phyloP scores from a whole-genome alignment of 1,139 yeast species.

The Taphrina deformans region DNA sequence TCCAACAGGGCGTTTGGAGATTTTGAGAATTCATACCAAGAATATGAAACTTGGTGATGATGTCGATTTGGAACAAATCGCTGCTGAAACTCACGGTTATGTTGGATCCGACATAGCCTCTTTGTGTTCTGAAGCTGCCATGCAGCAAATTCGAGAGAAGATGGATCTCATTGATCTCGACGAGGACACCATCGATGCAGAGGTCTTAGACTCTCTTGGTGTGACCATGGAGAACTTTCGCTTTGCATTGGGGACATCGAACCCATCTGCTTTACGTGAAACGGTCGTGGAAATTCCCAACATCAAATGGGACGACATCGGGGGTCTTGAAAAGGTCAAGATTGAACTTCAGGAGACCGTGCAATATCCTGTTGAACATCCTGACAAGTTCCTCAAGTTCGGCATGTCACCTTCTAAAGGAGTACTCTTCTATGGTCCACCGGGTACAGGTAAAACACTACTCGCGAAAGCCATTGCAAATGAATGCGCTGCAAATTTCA shows the following conservation, averaged over 20 bases:
- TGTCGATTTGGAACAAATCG: constrained; percentile 91
- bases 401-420: constrained; percentile 98
- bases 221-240: constrained; percentile 99
- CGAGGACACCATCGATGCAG: constrained; percentile 97
- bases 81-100: constrained; percentile 92
- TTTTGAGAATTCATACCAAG: constrained; percentile 88
- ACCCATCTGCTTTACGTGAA: constrained; percentile 98
- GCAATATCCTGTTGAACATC: constrained; percentile 96
- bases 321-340: constrained; percentile 94
- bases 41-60: constrained; percentile 96
- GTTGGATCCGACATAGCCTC: constrained; percentile 96
- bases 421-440: constrained; percentile 97
- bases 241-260: constrained; percentile 95
- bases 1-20: constrained; percentile 97
- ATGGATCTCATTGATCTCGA: constrained; percentile 97
- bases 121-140: constrained; percentile 97
- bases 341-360: constrained; percentile 97
- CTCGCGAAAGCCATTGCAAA: constrained; percentile 98
- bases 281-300: constrained; percentile 98
- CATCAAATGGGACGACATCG: constrained; percentile 97
- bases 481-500: constrained; percentile 94
- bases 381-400: constrained; percentile 96
- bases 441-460: constrained; percentile 98
- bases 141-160: constrained; percentile 98
- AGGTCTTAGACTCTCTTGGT: constrained; percentile 91